A percentile compares a stretch with the other conserved stretches of the same genome.
phyloP scores from a whole-genome alignment of 306 rosid species.

The Amphicarpaea edgeworthii region DNA sequence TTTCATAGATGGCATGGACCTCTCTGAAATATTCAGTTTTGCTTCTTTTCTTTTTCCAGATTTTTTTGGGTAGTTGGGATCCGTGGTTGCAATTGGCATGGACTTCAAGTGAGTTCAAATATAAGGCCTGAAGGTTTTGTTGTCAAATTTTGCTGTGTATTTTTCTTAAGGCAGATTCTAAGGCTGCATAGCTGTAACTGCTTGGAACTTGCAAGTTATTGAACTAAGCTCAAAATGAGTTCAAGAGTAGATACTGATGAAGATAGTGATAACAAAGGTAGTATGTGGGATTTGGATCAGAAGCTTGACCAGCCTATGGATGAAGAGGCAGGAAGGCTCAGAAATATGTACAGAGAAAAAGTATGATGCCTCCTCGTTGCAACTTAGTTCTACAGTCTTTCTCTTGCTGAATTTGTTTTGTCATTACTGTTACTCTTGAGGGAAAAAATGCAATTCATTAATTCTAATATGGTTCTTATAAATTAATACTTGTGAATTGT shows the following conservation, averaged over 20 bases:
- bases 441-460: neutral
- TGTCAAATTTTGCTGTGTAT: conserved; percentile 26
- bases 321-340: conserved; percentile 90
- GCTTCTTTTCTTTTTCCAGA: conserved; percentile 40
- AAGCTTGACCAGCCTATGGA: conserved; percentile 96
- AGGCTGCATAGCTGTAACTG: conserved; percentile 38
- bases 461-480: conserved; percentile 16
- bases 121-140: conserved; percentile 43
- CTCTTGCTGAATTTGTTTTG: neutral
- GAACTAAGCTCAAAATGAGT: conserved; percentile 58
- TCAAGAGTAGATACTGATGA: conserved; percentile 68
- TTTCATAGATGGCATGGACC: conserved; percentile 11
- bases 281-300: conserved; percentile 96
- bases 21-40: conserved; percentile 44
- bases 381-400: conserved; percentile 4
- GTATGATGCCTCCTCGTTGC: conserved; percentile 48
- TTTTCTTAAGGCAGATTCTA: conserved; percentile 42
- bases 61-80: conserved; percentile 47
- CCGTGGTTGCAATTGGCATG: conserved; percentile 39
- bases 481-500: conserved; percentile 30
- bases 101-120: conserved; percentile 53
- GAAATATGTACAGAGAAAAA: conserved; percentile 91
- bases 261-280: conserved; percentile 65
- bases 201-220: conserved; percentile 27
- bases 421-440: neutral